A percentile compares a stretch with the other conserved stretches of the same genome.
phyloP scores from a whole-genome alignment of 257 asterid species.

The Paulownia fortunei region DNA sequence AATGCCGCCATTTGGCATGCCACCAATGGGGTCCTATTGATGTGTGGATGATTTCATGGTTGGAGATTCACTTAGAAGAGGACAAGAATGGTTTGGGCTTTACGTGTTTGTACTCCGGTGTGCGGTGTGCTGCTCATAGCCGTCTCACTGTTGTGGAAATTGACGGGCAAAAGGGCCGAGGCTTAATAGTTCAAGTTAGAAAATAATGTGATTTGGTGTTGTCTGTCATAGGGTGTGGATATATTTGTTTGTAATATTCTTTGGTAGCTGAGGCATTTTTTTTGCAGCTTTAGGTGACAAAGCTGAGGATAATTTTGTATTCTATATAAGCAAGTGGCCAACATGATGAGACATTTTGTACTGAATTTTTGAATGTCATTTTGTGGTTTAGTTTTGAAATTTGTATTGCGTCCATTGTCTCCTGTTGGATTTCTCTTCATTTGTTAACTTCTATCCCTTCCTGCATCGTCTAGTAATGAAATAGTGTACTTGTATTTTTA shows the following conservation, averaged over 20 bases:
- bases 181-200: slow-evolving; percentile 20
- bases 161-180: slow-evolving; percentile 31
- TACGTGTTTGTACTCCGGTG: not conserved
- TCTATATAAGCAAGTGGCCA: slow-evolving; percentile 30
- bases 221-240: slow-evolving; percentile 64
- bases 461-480: no score
- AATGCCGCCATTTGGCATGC: slow-evolving; percentile 95
- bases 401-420: slow-evolving; percentile 16
- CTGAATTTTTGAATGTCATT: slow-evolving; percentile 1
- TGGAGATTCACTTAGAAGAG: slow-evolving; percentile 21
- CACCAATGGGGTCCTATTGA: slow-evolving; percentile 93
- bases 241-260: slow-evolving; percentile 78
- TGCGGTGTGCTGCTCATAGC: slow-evolving; percentile 17
- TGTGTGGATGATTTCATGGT: slow-evolving; percentile 16
- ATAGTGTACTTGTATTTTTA: no score
- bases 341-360: slow-evolving; percentile 23
- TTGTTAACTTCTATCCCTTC: no score
- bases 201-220: slow-evolving; percentile 45
- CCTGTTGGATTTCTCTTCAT: no score
- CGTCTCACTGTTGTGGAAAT: slow-evolving; percentile 8
- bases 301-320: slow-evolving; percentile 51
- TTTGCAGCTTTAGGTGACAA: slow-evolving; percentile 77
- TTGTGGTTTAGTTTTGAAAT: slow-evolving; percentile 17
- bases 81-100: slow-evolving; percentile 1
- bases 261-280: slow-evolving; percentile 67